Percentiles rank a stretch among this genome's conserved stretches.
These are phyloP conservation scores for Aspergillus ibericus DNA, from an alignment of 2,329 filamentous ascomycete genomes.

Conservation along the genomic window DNA sequence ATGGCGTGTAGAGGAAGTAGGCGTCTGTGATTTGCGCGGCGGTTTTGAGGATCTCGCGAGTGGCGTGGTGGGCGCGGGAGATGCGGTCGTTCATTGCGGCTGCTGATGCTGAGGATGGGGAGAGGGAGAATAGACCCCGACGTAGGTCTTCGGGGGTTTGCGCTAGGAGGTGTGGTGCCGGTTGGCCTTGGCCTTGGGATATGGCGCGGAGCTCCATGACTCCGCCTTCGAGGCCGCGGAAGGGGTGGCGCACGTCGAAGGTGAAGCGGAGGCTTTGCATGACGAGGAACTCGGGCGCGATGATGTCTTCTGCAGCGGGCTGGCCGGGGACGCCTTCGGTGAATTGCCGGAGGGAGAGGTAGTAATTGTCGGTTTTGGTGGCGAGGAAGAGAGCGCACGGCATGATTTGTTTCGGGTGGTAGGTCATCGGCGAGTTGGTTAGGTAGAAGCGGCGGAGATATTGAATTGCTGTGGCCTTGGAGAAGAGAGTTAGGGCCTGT, in stretches of 20 bases:
- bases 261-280: constrained; percentile 91
- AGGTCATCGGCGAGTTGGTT: constrained; percentile 94
- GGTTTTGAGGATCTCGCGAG: constrained; percentile 72
- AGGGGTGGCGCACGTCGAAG: constrained; percentile 89
- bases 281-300: constrained; percentile 88
- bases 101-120: constrained; percentile 21
- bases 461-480: constrained; percentile 74
- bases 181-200: constrained; percentile 58
- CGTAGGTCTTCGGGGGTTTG: constrained; percentile 35
- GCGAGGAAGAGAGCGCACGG: constrained; percentile 91
- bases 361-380: constrained; percentile 86
- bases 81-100: constrained; percentile 48
- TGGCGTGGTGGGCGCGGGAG: constrained; percentile 67
- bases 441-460: constrained; percentile 95
- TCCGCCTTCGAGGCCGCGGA: constrained; percentile 80
- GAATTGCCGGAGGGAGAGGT: constrained; percentile 67
- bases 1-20: constrained; percentile 95
- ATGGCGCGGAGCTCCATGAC: constrained; percentile 77
- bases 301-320: constrained; percentile 74
- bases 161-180: constrained; percentile 29
- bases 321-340: constrained; percentile 68
- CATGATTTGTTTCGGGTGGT: constrained; percentile 84
- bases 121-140: constrained; percentile 30
- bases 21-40: constrained; percentile 85
- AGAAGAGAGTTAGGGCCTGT: neutral